Base-by-base conservation (phyloP, 129 eudicot species). In the Tagetes erecta region DNA sequence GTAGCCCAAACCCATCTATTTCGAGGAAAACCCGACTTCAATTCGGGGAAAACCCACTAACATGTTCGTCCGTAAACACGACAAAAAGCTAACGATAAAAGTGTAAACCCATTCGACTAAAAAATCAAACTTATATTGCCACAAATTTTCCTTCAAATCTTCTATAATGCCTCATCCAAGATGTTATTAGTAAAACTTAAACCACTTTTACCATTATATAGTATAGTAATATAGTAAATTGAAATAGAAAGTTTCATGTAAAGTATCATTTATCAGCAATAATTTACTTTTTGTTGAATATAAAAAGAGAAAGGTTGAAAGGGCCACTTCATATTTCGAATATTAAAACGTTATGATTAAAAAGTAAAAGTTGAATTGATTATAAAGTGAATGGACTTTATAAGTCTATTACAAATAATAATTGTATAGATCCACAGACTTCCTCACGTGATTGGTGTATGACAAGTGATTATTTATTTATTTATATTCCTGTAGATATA, bases 381-480 rank as follows among this genome's bases (percentile, higher is more conserved):
- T 49, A 50, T 50, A 75, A 75, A 64, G 71, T 38, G 38, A 64
- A 64, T 53, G 51, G 79, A 66, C 79, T 75, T 75, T 75, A 71
- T 71, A 74, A 74, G 70, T 64, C 53, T 74, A 20, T 75, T 34
- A 42, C 6, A 62, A 64, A 75, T 49, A 64, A 75, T 49, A 49
- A 46, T 63, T 49, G 47, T 36, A 44, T 9, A 47, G 76, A 66
- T 64, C 79, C 31, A 74, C 78, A 75, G 35, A 64, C 38, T 37
- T 64, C 64, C 79, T 64, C 79, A 75, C 79, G 79, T 64, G 79
- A 75, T 75, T 38, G 52, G 36, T 64, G 46, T 62, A 20, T 20
- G 27, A 20, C 27, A 20, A 50, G 53, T 64, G 33, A 75, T 75
- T 64, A 49, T 20, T 20, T 20, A 20, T 20, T 20, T 64, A 64